Conservation (phyloP, 2,329 filamentous ascomycete species). For the Ophiostoma sp. region DNA sequence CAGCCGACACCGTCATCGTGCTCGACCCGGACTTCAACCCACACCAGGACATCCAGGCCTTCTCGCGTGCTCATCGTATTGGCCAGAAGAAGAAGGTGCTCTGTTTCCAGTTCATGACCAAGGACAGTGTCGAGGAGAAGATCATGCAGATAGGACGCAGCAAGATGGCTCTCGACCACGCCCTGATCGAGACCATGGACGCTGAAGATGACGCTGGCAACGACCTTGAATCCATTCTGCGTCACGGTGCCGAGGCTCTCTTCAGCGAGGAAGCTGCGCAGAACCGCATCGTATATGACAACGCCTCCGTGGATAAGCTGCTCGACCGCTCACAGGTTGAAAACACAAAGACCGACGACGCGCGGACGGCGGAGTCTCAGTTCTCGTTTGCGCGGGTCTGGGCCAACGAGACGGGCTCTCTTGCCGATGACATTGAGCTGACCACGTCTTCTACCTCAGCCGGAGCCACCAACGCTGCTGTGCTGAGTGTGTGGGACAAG, state of each 20-base stretch:
- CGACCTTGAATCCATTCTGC: slow-evolving; percentile 84
- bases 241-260: slow-evolving; percentile 81
- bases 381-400: slow-evolving; percentile 92
- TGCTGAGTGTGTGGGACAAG: slow-evolving; percentile 77
- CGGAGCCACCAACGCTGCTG: slow-evolving; percentile 38
- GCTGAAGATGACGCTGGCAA: slow-evolving; percentile 74
- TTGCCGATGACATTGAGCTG: slow-evolving; percentile 64
- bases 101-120: slow-evolving; percentile 92
- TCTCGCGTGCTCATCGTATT: slow-evolving; percentile 92
- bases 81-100: slow-evolving; percentile 95
- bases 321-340: slow-evolving; percentile 85
- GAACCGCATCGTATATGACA: slow-evolving; percentile 78
- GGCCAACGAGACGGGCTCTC: slow-evolving; percentile 73
- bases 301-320: slow-evolving; percentile 79
- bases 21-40: slow-evolving; percentile 97
- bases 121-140: slow-evolving; percentile 86
- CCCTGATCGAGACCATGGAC: slow-evolving; percentile 89
- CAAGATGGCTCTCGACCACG: slow-evolving; percentile 94
- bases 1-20: slow-evolving; percentile 96
- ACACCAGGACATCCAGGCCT: slow-evolving; percentile 93
- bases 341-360: slow-evolving; percentile 63
- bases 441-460: slow-evolving; percentile 38
- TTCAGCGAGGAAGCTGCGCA: slow-evolving; percentile 74
- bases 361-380: slow-evolving; percentile 65
- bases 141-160: slow-evolving; percentile 94